Conservation (phyloP, 306 rosid genomes). For the Vigna mungo region DNA sequence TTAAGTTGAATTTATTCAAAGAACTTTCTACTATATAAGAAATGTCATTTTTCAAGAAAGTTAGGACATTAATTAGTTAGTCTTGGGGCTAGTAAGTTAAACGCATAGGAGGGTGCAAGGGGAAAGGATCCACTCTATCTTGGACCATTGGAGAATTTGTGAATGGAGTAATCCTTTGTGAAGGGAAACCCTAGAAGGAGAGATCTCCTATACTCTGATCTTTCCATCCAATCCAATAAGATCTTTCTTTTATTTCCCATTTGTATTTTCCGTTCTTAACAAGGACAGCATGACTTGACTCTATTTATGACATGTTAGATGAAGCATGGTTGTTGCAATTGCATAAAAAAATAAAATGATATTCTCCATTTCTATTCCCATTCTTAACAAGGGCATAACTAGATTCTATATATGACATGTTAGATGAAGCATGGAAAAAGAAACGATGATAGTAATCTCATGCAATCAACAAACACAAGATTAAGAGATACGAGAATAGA, state of each 20-base stretch:
- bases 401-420: neutral
- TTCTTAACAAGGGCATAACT: neutral
- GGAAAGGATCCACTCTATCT: neutral
- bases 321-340: constrained; percentile 15
- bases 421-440: neutral
- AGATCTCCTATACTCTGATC: neutral
- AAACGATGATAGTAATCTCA: constrained; percentile 8
- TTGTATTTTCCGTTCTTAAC: too few relatives aligned
- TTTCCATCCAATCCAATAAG: too few relatives aligned
- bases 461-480: constrained; percentile 3
- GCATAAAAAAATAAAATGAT: neutral
- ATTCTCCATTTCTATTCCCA: too few relatives aligned
- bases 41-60: neutral
- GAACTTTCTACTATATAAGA: neutral
- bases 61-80: neutral
- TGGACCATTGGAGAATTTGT: neutral
- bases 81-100: neutral
- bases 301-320: neutral
- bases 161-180: neutral
- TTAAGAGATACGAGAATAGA: neutral
- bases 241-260: too few relatives aligned
- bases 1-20: constrained; percentile 35
- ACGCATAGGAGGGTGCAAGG: neutral
- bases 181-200: neutral
- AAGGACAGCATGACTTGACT: neutral